Evolutionary conservation across 257 asterid genomes (phyloP), one percentile per base, ranked within the genome.

Genomic region (Solanum sejunctum): DNA sequence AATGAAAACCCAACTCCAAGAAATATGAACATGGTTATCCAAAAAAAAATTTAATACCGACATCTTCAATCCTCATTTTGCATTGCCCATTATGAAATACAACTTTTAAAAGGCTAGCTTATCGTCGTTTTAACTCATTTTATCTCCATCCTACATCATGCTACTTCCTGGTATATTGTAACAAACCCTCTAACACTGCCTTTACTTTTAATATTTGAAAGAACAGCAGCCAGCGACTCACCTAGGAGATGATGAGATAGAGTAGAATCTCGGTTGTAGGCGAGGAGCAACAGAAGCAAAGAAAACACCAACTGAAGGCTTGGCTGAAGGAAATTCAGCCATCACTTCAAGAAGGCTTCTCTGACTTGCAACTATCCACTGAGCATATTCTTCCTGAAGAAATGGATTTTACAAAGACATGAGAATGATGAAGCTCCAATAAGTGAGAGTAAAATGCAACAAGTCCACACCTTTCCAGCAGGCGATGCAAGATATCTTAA

Each of bases 181-280:
- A 78, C 82, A 77, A 51, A 57, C 6, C 9, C 61, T 49, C 82
- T 54, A 52, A 18, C 17, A 51, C 61, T 11, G 36, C 39, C 39
- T 78, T 39, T 47, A 45, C 49, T 45, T 58, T 41, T 23, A n/a
- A 51, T 49, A 78, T 26, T 63, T 41, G 45, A 63, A 58, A 49
- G 39, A 47, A 58, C 75, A 7, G 41, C 55, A 63, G 13, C 51
- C 85, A 84, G 36, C 26, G 28, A 81, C 91, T 89, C 86, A 97
- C 99, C 93, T 93, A 73, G 97, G 97, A 73, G 99, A 97, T 80
- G 99, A 97, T 16, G 99, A 97, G 82, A 97, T 95, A 18, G 99
- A 97, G 88, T 97, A 97, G 85, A 93, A 97, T 91, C 99, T 89
- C 54, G 99, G 95, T 83, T 93, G 99, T 77, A 97, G 83, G n/a